Evolutionary conservation across 1,139 yeast species (phyloP), one percentile per base, ranked within the genome.

Genomic region (Hansenula lynferdii): DNA sequence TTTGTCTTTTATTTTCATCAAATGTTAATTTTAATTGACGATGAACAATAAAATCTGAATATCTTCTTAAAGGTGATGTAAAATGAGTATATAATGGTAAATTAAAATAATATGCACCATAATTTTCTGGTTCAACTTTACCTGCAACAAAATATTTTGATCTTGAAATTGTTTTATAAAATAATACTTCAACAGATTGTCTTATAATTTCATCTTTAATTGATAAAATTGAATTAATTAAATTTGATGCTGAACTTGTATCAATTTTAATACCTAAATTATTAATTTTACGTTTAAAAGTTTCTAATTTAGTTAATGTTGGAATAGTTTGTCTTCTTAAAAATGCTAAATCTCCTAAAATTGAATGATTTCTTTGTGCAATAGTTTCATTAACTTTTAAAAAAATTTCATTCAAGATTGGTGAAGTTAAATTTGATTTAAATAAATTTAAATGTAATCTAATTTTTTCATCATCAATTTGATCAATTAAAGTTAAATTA

Each of bases 131-230:
- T 50, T 87, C 96, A 38, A 80, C 82, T 57, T 82, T 83, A 18
- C 95, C 97, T 10, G 97, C 95, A 55, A 89, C 78, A 48, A 80
- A 84, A 58, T 92, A 92, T 57, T 80, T 85, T 25, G 96, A 95
- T 53, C 95, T 75, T 14, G 83, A 72, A 80, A 92, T 74, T 41
- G 94, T 80, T 65, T 92, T 92, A 65, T 70, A 80, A 45, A 92
- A 65, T 43, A 86, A 68, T 1, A 94, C 79, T 58, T 90, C 96
- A 29, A 89, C 73, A 38, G 94, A 85, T 49, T 73, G 75, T 53
- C 96, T 77, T 43, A 75, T 73, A 21, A 74, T 72, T 4, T 74
- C 70, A 56, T 87, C 85, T 35, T 75, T 69, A 48, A 87, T 77
- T 8, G 66, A 61, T 42, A 86, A 70, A 36, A 92, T 72, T 1